phyloP scores from a whole-genome alignment of 2,329 filamentous ascomycete genomes.

The Lecanoromycetidae sp. region DNA sequence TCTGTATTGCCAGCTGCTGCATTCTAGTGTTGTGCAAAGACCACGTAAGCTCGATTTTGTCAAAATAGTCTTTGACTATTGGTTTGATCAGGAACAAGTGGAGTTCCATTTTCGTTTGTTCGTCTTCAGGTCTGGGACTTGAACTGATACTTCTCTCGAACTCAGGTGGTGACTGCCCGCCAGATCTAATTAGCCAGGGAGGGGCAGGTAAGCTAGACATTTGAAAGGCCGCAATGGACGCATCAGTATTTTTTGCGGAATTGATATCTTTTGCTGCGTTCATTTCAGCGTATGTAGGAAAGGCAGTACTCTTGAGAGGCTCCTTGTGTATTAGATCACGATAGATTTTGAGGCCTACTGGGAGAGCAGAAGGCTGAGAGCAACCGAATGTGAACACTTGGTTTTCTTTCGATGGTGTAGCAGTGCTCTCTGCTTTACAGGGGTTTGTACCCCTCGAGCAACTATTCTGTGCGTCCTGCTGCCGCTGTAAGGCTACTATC shows the following conservation, averaged over 20 bases:
- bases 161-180: neutral
- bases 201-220: no score
- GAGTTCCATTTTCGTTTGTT: neutral
- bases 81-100: slow-evolving; percentile 4
- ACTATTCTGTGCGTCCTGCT: neutral
- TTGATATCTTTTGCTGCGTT: no score
- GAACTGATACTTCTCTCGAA: neutral
- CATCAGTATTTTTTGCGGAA: no score
- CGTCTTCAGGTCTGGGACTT: neutral
- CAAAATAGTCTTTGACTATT: slow-evolving; percentile 3
- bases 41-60: slow-evolving; percentile 10
- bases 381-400: neutral
- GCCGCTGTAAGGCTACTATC: slow-evolving; percentile 1
- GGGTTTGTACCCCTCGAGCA: no score
- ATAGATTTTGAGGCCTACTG: no score
- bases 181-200: neutral
- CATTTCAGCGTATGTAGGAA: no score
- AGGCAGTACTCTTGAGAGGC: no score
- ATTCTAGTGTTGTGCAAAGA: neutral
- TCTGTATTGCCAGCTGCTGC: neutral
- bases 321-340: no score
- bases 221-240: no score
- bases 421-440: neutral
- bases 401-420: neutral
- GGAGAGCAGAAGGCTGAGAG: no score